Conservation (phyloP, 2,329 filamentous ascomycete species). For the Calonectria pauciramosa region DNA sequence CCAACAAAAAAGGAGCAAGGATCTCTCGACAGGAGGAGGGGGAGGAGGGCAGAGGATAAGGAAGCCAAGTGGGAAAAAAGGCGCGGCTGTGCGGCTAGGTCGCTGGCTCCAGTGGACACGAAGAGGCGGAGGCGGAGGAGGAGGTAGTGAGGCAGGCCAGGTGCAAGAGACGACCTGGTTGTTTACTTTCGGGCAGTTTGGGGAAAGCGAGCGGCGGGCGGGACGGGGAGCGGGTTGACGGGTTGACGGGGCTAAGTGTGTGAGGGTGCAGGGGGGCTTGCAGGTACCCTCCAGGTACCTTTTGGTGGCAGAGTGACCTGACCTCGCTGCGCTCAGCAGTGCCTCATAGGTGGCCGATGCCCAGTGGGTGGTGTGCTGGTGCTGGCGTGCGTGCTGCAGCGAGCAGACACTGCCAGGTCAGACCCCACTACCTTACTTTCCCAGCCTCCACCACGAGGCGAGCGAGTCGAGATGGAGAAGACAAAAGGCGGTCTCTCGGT, state of each 20-base stretch:
- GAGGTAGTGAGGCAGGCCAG: conserved; percentile 31
- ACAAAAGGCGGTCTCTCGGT: background rate
- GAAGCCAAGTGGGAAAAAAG: conserved; percentile 36
- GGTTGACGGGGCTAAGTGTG: conserved; percentile 34
- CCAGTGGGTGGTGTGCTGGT: background rate
- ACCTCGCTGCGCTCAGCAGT: background rate
- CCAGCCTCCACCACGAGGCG: conserved; percentile 4
- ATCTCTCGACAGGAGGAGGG: conserved; percentile 34
- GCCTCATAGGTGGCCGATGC: background rate
- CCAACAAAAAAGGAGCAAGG: conserved; percentile 32
- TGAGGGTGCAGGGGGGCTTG: conserved; percentile 19
- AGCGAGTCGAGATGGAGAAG: background rate
- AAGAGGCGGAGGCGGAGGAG: conserved; percentile 32
- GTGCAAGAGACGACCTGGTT: conserved; percentile 22
- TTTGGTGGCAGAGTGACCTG: conserved; percentile 16
- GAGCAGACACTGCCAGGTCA: background rate
- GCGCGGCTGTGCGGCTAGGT: conserved; percentile 24
- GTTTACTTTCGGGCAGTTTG: conserved; percentile 46
- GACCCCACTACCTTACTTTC: conserved; percentile 3
- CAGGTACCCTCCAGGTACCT: conserved; percentile 39
- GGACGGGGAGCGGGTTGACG: conserved; percentile 37
- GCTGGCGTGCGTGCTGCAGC: conserved; percentile 10
- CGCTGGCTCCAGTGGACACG: background rate
- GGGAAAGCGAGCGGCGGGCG: conserved; percentile 39
- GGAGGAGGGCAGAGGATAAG: conserved; percentile 29